These are phyloP conservation scores for Xeromyces bisporus DNA, from an alignment of 495 filamentous ascomycete species.

Conservation along the genomic window DNA sequence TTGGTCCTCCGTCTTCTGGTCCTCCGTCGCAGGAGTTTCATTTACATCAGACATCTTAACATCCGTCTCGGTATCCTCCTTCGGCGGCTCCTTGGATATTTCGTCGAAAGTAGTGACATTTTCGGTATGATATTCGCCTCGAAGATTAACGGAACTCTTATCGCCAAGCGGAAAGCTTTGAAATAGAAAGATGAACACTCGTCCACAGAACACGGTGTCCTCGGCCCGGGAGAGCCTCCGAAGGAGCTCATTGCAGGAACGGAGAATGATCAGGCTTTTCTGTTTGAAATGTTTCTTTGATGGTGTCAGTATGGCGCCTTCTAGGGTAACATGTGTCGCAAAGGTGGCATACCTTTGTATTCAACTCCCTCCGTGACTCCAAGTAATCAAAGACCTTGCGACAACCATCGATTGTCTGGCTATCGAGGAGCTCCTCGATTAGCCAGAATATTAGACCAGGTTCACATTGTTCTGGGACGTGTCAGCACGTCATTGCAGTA, in stretches of 20 bases:
- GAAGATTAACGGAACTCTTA: conserved; percentile 89
- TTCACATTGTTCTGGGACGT: conserved; percentile 54
- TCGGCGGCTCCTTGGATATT: conserved; percentile 10
- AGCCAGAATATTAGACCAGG: conserved; percentile 72
- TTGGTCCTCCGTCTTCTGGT: too few relatives aligned
- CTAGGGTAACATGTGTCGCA: neutral
- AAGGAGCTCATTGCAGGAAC: conserved; percentile 88
- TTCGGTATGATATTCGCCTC: conserved; percentile 89
- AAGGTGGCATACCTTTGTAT: conserved; percentile 42
- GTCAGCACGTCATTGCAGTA: conserved; percentile 10
- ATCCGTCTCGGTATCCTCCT: conserved; percentile 28
- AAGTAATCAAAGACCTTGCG: conserved; percentile 83
- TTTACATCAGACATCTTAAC: conserved; percentile 49
- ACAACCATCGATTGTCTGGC: conserved; percentile 82
- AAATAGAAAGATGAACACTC: conserved; percentile 95
- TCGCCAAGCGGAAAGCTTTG: conserved; percentile 93
- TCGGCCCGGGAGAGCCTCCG: conserved; percentile 81
- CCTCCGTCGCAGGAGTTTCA: conserved; percentile 6
- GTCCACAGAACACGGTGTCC: conserved; percentile 91
- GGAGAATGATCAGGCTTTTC: conserved; percentile 72
- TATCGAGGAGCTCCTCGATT: conserved; percentile 88
- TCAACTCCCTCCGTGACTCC: conserved; percentile 75
- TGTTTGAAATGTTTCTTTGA: conserved; percentile 57
- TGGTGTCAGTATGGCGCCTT: conserved; percentile 2
- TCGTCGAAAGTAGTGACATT: conserved; percentile 83